Conservation (phyloP, 2,329 filamentous ascomycete genomes). For the Pestalotiopsis fici region DNA sequence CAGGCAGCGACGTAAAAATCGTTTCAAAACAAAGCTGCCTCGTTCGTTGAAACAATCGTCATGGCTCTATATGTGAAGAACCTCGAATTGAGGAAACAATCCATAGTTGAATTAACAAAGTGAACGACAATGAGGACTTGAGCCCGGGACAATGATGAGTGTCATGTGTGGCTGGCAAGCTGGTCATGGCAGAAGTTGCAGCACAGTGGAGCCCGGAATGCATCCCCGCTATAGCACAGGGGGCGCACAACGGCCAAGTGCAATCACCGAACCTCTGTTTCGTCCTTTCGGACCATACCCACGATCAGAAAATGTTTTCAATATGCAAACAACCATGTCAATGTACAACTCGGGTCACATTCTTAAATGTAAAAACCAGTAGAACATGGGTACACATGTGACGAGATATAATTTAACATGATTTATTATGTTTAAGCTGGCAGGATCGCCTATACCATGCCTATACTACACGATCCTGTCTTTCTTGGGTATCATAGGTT, state of each 20-base stretch:
- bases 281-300: no score
- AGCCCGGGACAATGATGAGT: no score
- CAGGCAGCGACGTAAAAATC: not conserved
- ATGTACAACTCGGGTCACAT: no score
- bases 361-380: no score
- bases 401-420: not conserved
- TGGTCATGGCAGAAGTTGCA: no score
- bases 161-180: no score
- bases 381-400: not conserved
- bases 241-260: no score
- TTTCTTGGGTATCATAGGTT: constrained; percentile 3
- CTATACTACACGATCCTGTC: not conserved
- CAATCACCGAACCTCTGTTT: no score
- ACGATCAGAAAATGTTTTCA: no score
- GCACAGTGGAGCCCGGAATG: no score
- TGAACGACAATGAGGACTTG: not conserved
- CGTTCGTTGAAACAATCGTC: not conserved
- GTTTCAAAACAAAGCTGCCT: not conserved
- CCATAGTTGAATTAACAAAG: not conserved
- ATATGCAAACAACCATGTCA: no score
- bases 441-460: not conserved
- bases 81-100: not conserved
- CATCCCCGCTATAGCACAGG: no score
- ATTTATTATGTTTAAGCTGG: not conserved
- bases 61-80: not conserved